Conservation (phyloP, 345 rosid species). For the Kandelia obovata region DNA sequence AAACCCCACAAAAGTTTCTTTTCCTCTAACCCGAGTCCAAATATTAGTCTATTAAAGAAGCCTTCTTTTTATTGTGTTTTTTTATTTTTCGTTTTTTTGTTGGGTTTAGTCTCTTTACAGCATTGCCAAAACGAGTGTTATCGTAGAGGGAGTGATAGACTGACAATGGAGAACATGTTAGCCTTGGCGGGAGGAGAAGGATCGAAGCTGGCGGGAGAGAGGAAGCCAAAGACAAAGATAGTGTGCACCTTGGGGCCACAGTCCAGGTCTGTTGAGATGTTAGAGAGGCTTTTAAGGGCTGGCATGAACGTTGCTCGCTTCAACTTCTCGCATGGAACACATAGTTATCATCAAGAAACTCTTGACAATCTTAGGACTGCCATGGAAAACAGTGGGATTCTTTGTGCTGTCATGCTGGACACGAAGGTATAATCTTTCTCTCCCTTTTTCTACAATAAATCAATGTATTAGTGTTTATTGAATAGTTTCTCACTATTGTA, state of each 20-base stretch:
- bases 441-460: background rate
- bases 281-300: slow-evolving; percentile 77
- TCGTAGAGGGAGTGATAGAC: background rate
- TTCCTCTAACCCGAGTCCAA: background rate
- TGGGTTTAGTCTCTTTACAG: background rate
- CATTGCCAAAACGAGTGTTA: background rate
- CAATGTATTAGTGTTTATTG: background rate
- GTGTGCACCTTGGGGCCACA: slow-evolving; percentile 94
- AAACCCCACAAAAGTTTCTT: background rate
- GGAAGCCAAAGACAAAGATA: slow-evolving; percentile 84
- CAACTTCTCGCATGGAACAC: slow-evolving; percentile 96
- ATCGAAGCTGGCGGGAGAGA: slow-evolving; percentile 6
- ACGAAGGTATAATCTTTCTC: slow-evolving; percentile 51
- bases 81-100: background rate
- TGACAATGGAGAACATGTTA: slow-evolving; percentile 6
- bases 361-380: slow-evolving; percentile 79
- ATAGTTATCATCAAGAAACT: slow-evolving; percentile 84
- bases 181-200: slow-evolving; percentile 1
- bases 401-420: slow-evolving; percentile 96
- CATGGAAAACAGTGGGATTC: slow-evolving; percentile 83
- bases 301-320: slow-evolving; percentile 59
- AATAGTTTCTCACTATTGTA: too few relatives aligned
- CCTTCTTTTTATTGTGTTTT: too few relatives aligned
- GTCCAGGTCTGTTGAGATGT: slow-evolving; percentile 71
- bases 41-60: background rate